Conservation (phyloP, 371 early-diverging fungal species). For the Mucor velutinosus region DNA sequence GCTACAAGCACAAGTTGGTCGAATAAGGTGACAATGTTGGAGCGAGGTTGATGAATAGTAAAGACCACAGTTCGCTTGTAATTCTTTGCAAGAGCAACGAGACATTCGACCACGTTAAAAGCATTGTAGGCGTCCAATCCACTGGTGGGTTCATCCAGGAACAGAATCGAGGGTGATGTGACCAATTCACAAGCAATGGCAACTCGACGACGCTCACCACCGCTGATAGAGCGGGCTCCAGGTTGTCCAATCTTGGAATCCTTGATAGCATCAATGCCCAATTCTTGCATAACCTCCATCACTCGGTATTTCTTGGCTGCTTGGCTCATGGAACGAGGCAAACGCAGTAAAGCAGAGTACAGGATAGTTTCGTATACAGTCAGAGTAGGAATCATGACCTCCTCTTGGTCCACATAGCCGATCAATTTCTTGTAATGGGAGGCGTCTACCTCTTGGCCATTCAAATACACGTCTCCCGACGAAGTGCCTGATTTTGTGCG, state of each 20-base stretch:
- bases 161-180: conserved; percentile 85
- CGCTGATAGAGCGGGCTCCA: conserved; percentile 76
- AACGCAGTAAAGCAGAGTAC: conserved; percentile 79
- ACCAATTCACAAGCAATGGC: conserved; percentile 90
- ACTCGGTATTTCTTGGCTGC: conserved; percentile 63
- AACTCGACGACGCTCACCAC: conserved; percentile 86
- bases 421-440: conserved; percentile 64
- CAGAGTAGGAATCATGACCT: conserved; percentile 79
- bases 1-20: conserved; percentile 87
- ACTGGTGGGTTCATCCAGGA: conserved; percentile 95
- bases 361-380: conserved; percentile 83
- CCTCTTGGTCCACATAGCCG: conserved; percentile 89
- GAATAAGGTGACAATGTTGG: conserved; percentile 89
- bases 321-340: conserved; percentile 67
- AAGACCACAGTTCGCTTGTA: conserved; percentile 89
- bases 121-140: conserved; percentile 94
- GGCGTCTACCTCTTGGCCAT: conserved; percentile 60
- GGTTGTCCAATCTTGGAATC: conserved; percentile 83
- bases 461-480: conserved; percentile 65
- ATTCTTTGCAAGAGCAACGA: conserved; percentile 82
- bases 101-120: conserved; percentile 83
- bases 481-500: conserved; percentile 63
- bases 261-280: conserved; percentile 78
- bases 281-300: conserved; percentile 75
- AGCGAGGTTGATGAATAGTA: conserved; percentile 96